Base-by-base conservation (phyloP, 202 grass and related monocot genomes). In the Saccharum hybrid region DNA sequence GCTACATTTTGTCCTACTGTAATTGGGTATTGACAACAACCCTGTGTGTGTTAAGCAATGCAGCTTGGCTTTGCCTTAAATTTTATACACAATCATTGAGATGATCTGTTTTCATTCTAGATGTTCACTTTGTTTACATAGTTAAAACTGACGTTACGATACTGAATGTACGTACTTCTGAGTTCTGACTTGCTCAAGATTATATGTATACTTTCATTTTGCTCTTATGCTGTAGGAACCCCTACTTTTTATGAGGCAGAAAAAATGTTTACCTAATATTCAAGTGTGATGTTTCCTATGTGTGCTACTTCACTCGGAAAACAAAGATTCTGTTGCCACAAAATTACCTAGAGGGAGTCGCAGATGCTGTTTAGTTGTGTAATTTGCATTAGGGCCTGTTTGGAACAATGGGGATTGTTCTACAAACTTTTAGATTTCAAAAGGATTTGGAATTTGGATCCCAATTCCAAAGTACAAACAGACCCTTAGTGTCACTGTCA, bases 1-100 rank as follows among this genome's bases (percentile, higher is more conserved):
- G 71, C 72, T 87, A 77, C 65, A 72, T 84, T 87, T 77, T 87
- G n/a, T 49, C 45, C 26, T 76, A 33, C 43, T 90, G 88, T 76
- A 87, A 84, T 77, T 72, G 77, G 75, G 71, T 80, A 66, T 46
- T 61, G 38, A 65, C 75, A 80, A 31, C 23, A 23, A 76, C 81
- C 56, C 30, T 80, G 56, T 71, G 69, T 65, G 63, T 71, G 56
- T 76, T 36, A 36, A 36, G 80, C 11, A 71, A 84, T 83, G 63
- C 65, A 75, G 76, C 76, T 83, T 76, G 64, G 18, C 63, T 72
- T 74, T 90, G 75, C 72, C 12, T 77, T 72, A 68, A 81, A 74
- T 68, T 78, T 74, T 43, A 74, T 79, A 8, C 63, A 76, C 74
- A 65, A 33, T 49, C 72, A 71, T 72, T 84, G 38, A 72, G 41